These are phyloP conservation scores for Hypoxylon sp. DNA, from an alignment of 2,329 filamentous ascomycete genomes.

Conservation along the genomic window DNA sequence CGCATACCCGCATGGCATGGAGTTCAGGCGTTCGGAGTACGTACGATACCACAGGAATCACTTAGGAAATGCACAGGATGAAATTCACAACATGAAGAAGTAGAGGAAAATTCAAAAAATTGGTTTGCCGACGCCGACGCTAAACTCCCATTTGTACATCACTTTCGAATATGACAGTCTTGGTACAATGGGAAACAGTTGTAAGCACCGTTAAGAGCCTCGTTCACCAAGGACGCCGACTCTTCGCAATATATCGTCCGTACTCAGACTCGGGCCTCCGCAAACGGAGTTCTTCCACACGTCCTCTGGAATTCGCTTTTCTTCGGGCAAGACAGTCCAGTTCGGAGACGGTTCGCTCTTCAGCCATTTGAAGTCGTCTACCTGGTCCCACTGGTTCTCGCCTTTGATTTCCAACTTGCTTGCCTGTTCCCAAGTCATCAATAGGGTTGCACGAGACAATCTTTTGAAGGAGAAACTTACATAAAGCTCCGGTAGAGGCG, in stretches of 20 bases:
- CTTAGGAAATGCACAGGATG: background rate
- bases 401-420: constrained; percentile 49
- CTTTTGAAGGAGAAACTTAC: constrained; percentile 61
- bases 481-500: constrained; percentile 76
- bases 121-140: constrained; percentile 20
- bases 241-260: constrained; percentile 73
- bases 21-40: constrained; percentile 24
- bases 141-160: constrained; percentile 11
- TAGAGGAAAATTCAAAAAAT: constrained; percentile 1
- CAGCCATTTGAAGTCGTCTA: constrained; percentile 98
- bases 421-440: constrained; percentile 46
- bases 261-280: constrained; percentile 70
- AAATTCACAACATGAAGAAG: constrained; percentile 15
- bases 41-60: constrained; percentile 28
- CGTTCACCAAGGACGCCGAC: constrained; percentile 55
- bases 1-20: constrained; percentile 7
- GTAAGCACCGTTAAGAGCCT: constrained; percentile 1
- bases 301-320: constrained; percentile 68
- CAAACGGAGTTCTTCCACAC: constrained; percentile 78
- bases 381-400: constrained; percentile 84
- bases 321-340: constrained; percentile 78
- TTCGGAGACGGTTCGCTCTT: constrained; percentile 88
- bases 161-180: background rate
- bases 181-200: background rate
- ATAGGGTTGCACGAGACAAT: background rate